Evolutionary conservation across 306 rosid genomes (phyloP).

Genomic region (Dalbergia cultrata): DNA sequence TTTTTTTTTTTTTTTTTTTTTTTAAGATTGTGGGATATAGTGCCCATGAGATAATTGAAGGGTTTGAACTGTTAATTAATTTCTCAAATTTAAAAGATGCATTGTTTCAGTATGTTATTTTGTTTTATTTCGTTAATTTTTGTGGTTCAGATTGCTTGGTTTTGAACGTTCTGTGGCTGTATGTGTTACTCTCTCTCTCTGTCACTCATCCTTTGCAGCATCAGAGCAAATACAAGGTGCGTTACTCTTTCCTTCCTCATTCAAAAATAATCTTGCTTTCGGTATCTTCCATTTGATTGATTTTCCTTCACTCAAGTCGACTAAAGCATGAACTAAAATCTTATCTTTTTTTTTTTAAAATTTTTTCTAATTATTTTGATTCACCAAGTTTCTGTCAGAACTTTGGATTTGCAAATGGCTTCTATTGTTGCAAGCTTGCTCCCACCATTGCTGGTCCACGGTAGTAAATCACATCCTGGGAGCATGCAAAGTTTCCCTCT

Average conservation of each 20-base stretch:
- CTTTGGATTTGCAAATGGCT: slow-evolving; percentile 61
- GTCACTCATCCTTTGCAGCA: slow-evolving; percentile 33
- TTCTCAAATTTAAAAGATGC: too few relatives aligned
- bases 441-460: slow-evolving; percentile 62
- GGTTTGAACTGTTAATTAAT: too few relatives aligned
- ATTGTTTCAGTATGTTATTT: too few relatives aligned
- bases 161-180: slow-evolving; percentile 18
- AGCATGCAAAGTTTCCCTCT: slow-evolving; percentile 50
- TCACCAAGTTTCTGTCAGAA: neutral
- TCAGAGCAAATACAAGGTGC: slow-evolving; percentile 7
- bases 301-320: neutral
- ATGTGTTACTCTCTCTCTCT: neutral
- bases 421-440: slow-evolving; percentile 68
- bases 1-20: too few relatives aligned
- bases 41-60: too few relatives aligned
- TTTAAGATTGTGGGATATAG: too few relatives aligned
- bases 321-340: neutral
- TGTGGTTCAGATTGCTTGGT: slow-evolving; percentile 50
- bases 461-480: slow-evolving; percentile 46
- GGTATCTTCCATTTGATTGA: slow-evolving; percentile 4
- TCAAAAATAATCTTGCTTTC: slow-evolving; percentile 24
- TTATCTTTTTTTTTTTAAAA: neutral
- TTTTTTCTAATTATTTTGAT: neutral
- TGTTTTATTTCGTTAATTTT: slow-evolving; percentile 1
- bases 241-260: neutral